Evolutionary conservation across 2,329 filamentous ascomycete genomes (phyloP), one percentile per base, ranked within the genome.

Genomic region (Hymenoscyphus fraxineus): DNA sequence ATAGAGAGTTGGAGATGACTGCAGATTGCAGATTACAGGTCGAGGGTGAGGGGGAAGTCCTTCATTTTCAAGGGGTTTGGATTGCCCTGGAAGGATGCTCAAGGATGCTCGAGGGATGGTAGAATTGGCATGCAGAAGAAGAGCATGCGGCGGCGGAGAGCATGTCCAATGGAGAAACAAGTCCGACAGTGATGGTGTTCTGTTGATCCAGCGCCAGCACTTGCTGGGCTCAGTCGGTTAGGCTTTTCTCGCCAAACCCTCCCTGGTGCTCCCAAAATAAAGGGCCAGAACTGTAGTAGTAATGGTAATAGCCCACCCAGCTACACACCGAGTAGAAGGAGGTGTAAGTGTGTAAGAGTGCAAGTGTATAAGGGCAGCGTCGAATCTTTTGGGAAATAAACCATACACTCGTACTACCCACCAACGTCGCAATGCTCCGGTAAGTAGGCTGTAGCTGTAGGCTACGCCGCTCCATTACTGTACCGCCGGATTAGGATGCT

Each of bases 11-110:
- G 47, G 10, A 54, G 47, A 54, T 54, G 47, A 54, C 47, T 54
- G 47, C 47, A 54, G 47, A 54, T 54, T 54, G 47, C 47, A 51
- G 44, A 51, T 22, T 51, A 19, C 44, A 54, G 44, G 16, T 47
- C 44, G 4, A 47, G 4, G 6, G 41, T 6, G 41, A 47, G 41
- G 41, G 41, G 41, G 16, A 47, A 47, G 41, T 47, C 41, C 15
- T 16, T 47, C 41, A n/a, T 47, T n/a, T 47, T n/a, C 13, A 22
- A 47, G n/a, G 44, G 10, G 44, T 19, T 22, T 22, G 6, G 1
- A 27, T 27, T 54, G 19, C 22, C 12, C 35, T 10, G 4, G 35
- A 7, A 35, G 35, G 2, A n/a, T n/a, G n/a, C n/a, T n/a, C n/a
- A n/a, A n/a, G n/a, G n/a, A n/a, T n/a, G n/a, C n/a, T n/a, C n/a